Percentiles rank a stretch among this genome's conserved stretches.
Evolutionary conservation across 768 basidiomycete species (phyloP).

Genomic region (Boletus rex-veris): DNA sequence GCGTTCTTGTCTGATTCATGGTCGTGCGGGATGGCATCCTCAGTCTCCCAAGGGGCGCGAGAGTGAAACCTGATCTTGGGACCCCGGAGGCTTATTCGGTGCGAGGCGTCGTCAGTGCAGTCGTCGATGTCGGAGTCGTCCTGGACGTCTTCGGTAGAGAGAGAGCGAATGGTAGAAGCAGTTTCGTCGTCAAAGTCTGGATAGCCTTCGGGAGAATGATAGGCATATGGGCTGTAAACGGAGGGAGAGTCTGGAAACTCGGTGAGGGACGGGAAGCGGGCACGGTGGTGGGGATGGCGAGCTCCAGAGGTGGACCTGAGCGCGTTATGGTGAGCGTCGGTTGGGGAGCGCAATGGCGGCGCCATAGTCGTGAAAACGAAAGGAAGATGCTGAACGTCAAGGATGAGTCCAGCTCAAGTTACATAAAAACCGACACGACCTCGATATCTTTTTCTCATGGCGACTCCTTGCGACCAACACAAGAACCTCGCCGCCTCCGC

Average conservation of each 20-base stretch:
- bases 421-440: slow-evolving; percentile 23
- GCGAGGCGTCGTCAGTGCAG: slow-evolving; percentile 42
- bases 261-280: slow-evolving; percentile 52
- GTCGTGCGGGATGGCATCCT: slow-evolving; percentile 44
- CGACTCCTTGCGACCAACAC: neutral
- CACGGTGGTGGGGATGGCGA: slow-evolving; percentile 35
- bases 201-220: slow-evolving; percentile 54
- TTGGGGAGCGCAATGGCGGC: slow-evolving; percentile 36
- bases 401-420: slow-evolving; percentile 10
- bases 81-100: slow-evolving; percentile 70
- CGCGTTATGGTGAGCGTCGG: slow-evolving; percentile 22
- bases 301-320: neutral
- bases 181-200: slow-evolving; percentile 57
- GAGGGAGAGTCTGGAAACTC: slow-evolving; percentile 67
- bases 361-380: slow-evolving; percentile 34
- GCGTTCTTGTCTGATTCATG: slow-evolving; percentile 43
- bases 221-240: slow-evolving; percentile 53
- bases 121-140: slow-evolving; percentile 36
- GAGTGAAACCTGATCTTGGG: slow-evolving; percentile 82
- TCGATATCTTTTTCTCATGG: slow-evolving; percentile 20
- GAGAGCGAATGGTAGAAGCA: slow-evolving; percentile 23
- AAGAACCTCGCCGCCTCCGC: slow-evolving; percentile 50
- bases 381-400: neutral
- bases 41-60: slow-evolving; percentile 78
- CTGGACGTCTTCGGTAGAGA: slow-evolving; percentile 31